Percentiles rank a stretch among this genome's conserved stretches.
These are phyloP conservation scores for Russula dissimulans DNA, from an alignment of 768 basidiomycete genomes.

Conservation along the genomic window DNA sequence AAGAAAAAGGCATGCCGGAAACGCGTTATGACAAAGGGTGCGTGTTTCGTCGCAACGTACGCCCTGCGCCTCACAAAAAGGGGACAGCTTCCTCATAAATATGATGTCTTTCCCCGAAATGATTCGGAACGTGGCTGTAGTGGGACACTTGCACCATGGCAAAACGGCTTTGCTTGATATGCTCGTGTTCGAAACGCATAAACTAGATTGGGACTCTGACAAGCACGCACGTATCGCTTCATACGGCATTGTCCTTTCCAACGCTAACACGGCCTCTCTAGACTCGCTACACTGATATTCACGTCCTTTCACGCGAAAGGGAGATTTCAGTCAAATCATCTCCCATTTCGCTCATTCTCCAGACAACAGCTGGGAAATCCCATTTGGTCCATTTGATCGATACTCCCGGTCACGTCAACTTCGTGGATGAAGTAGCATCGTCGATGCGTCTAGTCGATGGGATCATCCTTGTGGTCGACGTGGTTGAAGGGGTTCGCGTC, in stretches of 20 bases:
- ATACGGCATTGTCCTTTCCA: neutral
- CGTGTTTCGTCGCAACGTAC: conserved; percentile 23
- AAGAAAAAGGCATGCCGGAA: conserved; percentile 92
- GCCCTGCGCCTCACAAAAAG: neutral
- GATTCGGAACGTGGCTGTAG: conserved; percentile 92
- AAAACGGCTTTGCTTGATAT: conserved; percentile 97
- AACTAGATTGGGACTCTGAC: conserved; percentile 89
- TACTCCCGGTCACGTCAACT: conserved; percentile 97
- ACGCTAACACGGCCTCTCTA: conserved; percentile 27
- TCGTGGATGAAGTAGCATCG: conserved; percentile 94
- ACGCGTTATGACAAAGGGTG: conserved; percentile 98
- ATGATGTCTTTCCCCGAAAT: conserved; percentile 88
- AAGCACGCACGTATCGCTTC: conserved; percentile 38
- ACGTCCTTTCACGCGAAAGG: conserved; percentile 78
- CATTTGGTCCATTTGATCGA: conserved; percentile 91
- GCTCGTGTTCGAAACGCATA: conserved; percentile 95
- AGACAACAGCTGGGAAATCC: conserved; percentile 82
- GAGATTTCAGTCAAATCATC: conserved; percentile 94
- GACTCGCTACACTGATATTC: conserved; percentile 95
- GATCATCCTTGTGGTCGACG: conserved; percentile 89
- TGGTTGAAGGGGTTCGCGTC: conserved; percentile 79
- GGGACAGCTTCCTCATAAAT: conserved; percentile 75
- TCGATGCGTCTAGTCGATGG: conserved; percentile 85
- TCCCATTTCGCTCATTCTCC: conserved; percentile 88
- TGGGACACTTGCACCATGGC: conserved; percentile 95